Percentiles rank a stretch among this genome's conserved stretches.
Conservation (phyloP, 192 early-diverging fungal species). For the Rhizophagus clarus region DNA sequence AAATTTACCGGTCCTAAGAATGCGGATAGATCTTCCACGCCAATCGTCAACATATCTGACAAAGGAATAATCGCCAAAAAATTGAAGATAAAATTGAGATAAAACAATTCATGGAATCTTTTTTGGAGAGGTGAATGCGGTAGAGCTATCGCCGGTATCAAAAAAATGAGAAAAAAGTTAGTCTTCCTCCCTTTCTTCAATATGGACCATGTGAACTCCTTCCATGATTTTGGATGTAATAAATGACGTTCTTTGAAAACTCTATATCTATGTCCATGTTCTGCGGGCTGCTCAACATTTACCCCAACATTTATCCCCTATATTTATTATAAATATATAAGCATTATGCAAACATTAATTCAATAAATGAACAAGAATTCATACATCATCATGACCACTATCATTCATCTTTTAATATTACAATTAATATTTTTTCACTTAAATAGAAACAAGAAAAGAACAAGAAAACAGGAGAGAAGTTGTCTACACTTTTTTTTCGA, state of each 20-base stretch:
- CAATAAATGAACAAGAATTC: too few species aligned
- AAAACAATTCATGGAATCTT: background rate
- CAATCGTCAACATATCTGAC: slow-evolving; percentile 6
- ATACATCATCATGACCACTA: too few species aligned
- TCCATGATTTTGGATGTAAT: background rate
- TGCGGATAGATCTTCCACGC: slow-evolving; percentile 17
- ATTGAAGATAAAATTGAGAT: background rate
- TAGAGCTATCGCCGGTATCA: background rate
- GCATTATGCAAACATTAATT: background rate
- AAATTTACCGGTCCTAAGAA: slow-evolving; percentile 1
- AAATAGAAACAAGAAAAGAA: too few species aligned
- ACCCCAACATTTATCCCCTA: too few species aligned
- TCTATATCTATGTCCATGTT: background rate
- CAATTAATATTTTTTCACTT: too few species aligned
- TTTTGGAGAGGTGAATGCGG: background rate
- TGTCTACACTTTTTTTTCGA: too few species aligned
- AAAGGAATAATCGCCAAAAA: slow-evolving; percentile 21
- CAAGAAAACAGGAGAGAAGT: too few species aligned
- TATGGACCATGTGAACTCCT: background rate
- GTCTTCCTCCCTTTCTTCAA: background rate
- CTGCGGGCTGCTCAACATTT: background rate
- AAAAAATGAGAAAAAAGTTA: slow-evolving; percentile 9
- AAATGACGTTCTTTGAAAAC: background rate
- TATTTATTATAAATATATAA: background rate
- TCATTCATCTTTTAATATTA: too few species aligned